Evolutionary conservation across 2,329 filamentous ascomycete species (phyloP), one percentile per base, ranked within the genome.

Genomic region (Fusarium staphyleae): DNA sequence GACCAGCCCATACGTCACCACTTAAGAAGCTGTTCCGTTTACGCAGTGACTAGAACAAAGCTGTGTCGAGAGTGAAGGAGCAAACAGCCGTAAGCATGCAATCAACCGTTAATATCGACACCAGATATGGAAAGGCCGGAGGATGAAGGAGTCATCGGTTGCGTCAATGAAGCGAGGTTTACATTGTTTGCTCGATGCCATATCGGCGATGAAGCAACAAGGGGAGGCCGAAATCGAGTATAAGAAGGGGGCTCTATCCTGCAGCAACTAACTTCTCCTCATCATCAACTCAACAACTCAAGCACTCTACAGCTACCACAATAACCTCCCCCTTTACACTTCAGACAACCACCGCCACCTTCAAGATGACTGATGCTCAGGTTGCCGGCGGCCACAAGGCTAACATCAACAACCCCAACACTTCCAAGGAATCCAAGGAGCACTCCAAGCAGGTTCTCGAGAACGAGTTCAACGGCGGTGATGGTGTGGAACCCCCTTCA

Each of bases 331-430:
- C 24, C 15, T 46, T 24, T 14, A 29, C 4, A 39, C 18, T 16
- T 18, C 14, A 30, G n/a, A 30, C 28, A 30, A 30, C 10, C 32
- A 19, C 29, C 14, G 48, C 37, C 9, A 57, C 70, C 15, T 70
- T 55, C 69, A 77, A 60, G 33, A 82, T 81, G 78, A 70, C 78
- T 71, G 74, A 80, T 61, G 75, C 77, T 70, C 79, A 83, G 57
- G 66, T 83, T 58, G 77, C 80, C 60, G 80, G 79, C 53, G 82
- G 82, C 70, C 82, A 85, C 77, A 85, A 86, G 77, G 82, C 81
- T 52, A 81, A 77, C 67, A 63, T 84, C 55, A 79, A 78, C 69
- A 84, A 84, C 74, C 80, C 81, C 60, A 81, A 83, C 69, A 78
- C 76, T 48, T 83, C 81, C 0, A 66, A 82, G 43, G 79, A 82